Evolutionary conservation across 371 early-diverging fungal genomes (phyloP), one percentile per base, ranked within the genome.

Genomic region (Parasitella parasitica): DNA sequence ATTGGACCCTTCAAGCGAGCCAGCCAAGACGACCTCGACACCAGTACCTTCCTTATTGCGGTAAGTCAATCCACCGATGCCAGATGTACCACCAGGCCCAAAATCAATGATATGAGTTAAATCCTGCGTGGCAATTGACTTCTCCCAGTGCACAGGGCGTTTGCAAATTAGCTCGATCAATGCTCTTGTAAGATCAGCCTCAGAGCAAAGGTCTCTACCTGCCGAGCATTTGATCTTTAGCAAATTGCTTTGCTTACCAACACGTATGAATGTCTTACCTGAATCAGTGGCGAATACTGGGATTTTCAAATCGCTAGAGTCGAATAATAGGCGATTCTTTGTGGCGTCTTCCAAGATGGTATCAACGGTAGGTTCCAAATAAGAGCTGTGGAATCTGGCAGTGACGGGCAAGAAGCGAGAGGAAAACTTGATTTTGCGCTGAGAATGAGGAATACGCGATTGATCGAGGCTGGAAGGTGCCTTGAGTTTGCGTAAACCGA

Each of bases 1-100:
- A 66, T 81, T 85, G 56, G 74, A 65, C 9, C 85, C 87, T 70
- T 89, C 89, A 20, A 86, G 69, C 30, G 90, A 86, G 62, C 88
- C 89, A 30, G 91, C 93, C 37, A 93, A 80, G 43, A 93, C 73
- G 18, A 94, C 88, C 66, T 93, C 93, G 39, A 94, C 93, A 64
- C 97, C 97, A n/a, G 92, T 89, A 53, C 97, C 97, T 67, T 95
- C 95, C 85, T 92, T 94, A 85, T 95, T 96, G 65, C 95, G 90
- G 74, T 94, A 88, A n/a, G 95, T 95, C 69, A 97, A 78, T 49
- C 88, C 88, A 68, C 91, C 91, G 67, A 91, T 87, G 60, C 96
- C 97, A 6, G 93, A 91, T 34, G 92, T 78, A 56, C 94, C 94
- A 66, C 95, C 95, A 8, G 96, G 96, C 12, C 97, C 97, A 76